These are phyloP conservation scores for Spiraea crenata DNA, from an alignment of 331 rosid genomes.

Conservation along the genomic window DNA sequence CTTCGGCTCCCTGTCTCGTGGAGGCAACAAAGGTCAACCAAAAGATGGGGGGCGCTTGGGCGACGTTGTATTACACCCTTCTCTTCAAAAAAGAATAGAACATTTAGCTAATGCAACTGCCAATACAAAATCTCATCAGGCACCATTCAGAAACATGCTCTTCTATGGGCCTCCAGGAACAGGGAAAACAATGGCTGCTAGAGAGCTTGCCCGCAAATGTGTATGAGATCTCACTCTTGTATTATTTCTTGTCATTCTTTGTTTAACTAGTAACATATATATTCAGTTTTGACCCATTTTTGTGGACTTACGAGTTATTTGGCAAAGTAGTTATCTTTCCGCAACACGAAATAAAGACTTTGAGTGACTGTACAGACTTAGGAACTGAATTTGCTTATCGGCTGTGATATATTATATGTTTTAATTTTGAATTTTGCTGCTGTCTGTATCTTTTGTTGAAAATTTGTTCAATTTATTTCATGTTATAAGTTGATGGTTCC, in stretches of 20 bases:
- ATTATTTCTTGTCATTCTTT: conserved; percentile 16
- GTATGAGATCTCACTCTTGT: conserved; percentile 43
- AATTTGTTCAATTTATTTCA: neutral
- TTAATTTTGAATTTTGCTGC: neutral
- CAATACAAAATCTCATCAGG: conserved; percentile 93
- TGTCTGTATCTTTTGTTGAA: neutral
- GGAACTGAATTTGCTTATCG: neutral
- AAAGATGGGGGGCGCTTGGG: conserved; percentile 72
- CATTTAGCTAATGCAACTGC: conserved; percentile 90
- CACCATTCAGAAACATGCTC: conserved; percentile 95
- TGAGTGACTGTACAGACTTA: neutral
- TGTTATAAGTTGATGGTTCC: conserved; percentile 6
- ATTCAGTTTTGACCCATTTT: neutral
- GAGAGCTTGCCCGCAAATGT: conserved; percentile 91
- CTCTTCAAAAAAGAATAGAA: conserved; percentile 75
- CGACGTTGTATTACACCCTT: conserved; percentile 84
- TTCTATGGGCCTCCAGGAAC: conserved; percentile 99
- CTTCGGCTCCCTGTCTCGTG: conserved; percentile 41
- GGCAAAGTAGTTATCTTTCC: conserved; percentile 2
- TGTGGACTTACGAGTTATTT: conserved; percentile 10
- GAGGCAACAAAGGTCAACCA: conserved; percentile 31
- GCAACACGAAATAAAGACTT: neutral
- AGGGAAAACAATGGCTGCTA: conserved; percentile 98
- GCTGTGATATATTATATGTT: neutral
- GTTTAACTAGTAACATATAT: conserved; percentile 13